Evolutionary conservation across 1,139 yeast genomes (phyloP), one percentile per base, ranked within the genome.

Genomic region (Pichia sp.): DNA sequence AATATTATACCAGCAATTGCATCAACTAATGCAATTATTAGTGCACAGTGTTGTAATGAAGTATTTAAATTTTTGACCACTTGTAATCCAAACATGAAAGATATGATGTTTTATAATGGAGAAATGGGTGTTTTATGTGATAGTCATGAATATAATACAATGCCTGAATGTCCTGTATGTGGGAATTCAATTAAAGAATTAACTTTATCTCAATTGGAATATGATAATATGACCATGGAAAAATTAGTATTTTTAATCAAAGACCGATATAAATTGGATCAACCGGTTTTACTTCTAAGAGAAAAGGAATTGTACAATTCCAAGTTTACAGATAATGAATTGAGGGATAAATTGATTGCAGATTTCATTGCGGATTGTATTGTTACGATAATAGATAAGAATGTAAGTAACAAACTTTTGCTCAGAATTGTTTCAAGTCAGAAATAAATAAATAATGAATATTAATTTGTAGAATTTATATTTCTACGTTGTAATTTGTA

Each of bases 1-100:
- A 85, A 85, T 59, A 89, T 92, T 54, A 85, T 92, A 29, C 98
- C 98, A 0, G 92, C 97, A 1, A 86, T 90, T 49, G 96, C 97
- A 1, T 84, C 96, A 1, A 90, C 97, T 1, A 92, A 92, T 64
- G 96, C 97, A 3, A 76, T 92, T 35, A 79, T 92, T 40, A 96
- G 97, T 2, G 96, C 96, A 0, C 76, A 89, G 11, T 87, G 96
- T 64, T 86, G 95, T 61, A 86, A 85, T 58, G 97, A 90, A 63
- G 89, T 86, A 1, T 78, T 88, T 65, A 90, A 90, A 61, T 70
- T 88, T 30, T 73, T 86, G 31, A 82, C 95, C 0, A 76, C 80
- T 46, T 71, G 79, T 50, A 83, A 81, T 58, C 90, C 89, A 0
- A 73, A 74, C 37, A 68, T 88, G 57, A 79, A 81, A 56, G 90